Percentiles rank a stretch among this genome's conserved stretches.
These are phyloP conservation scores for Malus hybrid DNA, from an alignment of 331 rosid genomes.

Conservation along the genomic window DNA sequence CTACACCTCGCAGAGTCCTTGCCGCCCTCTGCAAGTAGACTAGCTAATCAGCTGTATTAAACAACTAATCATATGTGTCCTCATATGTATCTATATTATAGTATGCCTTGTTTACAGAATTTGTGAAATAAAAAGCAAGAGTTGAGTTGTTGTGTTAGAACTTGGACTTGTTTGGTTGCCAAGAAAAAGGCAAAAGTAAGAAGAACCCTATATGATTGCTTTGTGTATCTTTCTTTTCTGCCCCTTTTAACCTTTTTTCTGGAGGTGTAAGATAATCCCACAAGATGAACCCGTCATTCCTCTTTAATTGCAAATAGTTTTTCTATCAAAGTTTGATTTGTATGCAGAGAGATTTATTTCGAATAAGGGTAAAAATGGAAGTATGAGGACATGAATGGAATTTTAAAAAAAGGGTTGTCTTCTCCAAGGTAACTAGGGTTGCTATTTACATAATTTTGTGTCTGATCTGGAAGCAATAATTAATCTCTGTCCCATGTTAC, in stretches of 20 bases:
- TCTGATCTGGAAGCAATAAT: no score
- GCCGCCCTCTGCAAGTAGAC: slow-evolving; percentile 68
- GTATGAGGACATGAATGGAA: no score
- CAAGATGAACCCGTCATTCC: no score
- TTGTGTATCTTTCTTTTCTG: background rate
- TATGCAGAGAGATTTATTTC: no score
- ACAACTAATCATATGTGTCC: background rate
- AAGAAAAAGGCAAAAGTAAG: background rate
- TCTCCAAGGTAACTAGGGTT: no score
- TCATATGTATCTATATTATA: background rate
- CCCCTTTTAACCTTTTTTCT: background rate
- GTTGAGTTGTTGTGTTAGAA: background rate
- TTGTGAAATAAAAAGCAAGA: slow-evolving; percentile 4
- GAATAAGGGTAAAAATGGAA: no score
- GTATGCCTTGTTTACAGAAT: background rate
- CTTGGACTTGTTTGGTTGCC: background rate
- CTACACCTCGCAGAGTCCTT: slow-evolving; percentile 62
- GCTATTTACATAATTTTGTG: no score
- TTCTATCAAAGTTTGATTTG: no score
- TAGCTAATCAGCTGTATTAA: background rate
- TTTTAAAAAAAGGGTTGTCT: no score
- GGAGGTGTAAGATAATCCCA: no score
- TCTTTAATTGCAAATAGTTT: no score
- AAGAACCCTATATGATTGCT: background rate
- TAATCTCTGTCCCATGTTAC: no score